phyloP scores from a whole-genome alignment of 2,329 filamentous ascomycete species.

The Phialophora chinensis region DNA sequence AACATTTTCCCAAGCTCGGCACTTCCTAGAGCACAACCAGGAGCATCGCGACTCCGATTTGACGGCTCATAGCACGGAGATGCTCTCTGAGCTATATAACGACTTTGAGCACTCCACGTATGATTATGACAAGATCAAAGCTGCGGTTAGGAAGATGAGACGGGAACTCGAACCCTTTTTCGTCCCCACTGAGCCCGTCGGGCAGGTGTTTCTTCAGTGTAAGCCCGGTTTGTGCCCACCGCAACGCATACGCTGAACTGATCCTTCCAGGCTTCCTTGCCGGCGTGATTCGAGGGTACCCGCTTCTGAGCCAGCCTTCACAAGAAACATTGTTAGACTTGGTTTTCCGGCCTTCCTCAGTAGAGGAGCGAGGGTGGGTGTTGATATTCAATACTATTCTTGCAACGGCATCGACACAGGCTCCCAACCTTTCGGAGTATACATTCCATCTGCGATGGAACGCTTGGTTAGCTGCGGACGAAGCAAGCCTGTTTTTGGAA shows the following conservation, averaged over 20 bases:
- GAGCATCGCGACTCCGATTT: not conserved
- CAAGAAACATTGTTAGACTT: slow-evolving; percentile 8
- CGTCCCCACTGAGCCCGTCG: slow-evolving; percentile 5
- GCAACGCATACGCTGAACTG: not conserved
- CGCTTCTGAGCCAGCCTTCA: slow-evolving; percentile 5
- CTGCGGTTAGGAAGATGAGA: slow-evolving; percentile 7
- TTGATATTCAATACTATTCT: slow-evolving; percentile 19
- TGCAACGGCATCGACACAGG: slow-evolving; percentile 15
- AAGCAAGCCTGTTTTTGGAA: slow-evolving; percentile 15
- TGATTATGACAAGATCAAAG: slow-evolving; percentile 19
- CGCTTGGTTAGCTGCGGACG: slow-evolving; percentile 17
- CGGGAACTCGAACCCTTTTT: slow-evolving; percentile 15
- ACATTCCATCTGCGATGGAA: slow-evolving; percentile 16
- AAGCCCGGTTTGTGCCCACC: not conserved
- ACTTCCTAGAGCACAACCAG: not conserved
- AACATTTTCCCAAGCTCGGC: slow-evolving; percentile 1
- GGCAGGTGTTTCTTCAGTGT: slow-evolving; percentile 8
- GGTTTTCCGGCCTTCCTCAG: slow-evolving; percentile 14
- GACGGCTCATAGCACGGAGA: not conserved
- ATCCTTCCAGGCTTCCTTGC: slow-evolving; percentile 5
- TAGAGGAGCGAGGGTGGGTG: slow-evolving; percentile 8
- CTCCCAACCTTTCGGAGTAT: slow-evolving; percentile 7
- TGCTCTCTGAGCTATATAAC: slow-evolving; percentile 13
- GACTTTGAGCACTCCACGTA: slow-evolving; percentile 12
- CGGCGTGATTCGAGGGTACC: slow-evolving; percentile 1